phyloP scores from a whole-genome alignment of 164 flowering plant genomes.

The Magnolia officinalis region DNA sequence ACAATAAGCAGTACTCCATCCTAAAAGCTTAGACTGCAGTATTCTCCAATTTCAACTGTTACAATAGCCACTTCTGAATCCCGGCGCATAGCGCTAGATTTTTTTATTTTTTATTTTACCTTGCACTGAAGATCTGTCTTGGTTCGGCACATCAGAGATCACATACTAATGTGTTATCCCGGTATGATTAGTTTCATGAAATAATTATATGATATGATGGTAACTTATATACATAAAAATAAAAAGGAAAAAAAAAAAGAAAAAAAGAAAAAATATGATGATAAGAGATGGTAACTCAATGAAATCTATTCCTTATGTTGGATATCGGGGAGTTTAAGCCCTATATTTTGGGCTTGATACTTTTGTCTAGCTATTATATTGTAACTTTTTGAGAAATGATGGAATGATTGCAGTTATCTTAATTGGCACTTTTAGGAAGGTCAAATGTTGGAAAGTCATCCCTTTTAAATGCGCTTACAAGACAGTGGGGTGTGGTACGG shows the following conservation, averaged over 20 bases:
- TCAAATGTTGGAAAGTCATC: conserved; percentile 99
- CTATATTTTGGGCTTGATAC: too few species aligned
- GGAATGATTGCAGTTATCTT: neutral
- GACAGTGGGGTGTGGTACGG: conserved; percentile 98
- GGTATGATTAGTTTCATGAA: neutral
- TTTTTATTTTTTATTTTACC: neutral
- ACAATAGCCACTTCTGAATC: too few species aligned
- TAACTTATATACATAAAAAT: too few species aligned
- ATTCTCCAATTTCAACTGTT: too few species aligned
- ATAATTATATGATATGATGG: too few species aligned
- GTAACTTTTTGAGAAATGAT: conserved; percentile 1
- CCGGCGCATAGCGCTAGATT: neutral
- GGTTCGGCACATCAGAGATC: neutral
- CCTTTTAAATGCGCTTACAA: conserved; percentile 82
- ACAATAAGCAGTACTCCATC: too few species aligned
- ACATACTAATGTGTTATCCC: neutral
- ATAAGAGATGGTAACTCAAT: too few species aligned
- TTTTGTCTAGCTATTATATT: neutral
- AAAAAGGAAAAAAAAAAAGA: too few species aligned
- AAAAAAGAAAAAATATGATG: too few species aligned
- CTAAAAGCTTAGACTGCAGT: too few species aligned
- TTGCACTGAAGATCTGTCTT: neutral
- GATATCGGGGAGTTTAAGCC: too few species aligned
- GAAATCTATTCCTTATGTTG: too few species aligned
- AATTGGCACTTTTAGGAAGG: conserved; percentile 48